These are phyloP conservation scores for Eruca vesicaria DNA, from an alignment of 441 rosid genomes.

Conservation along the genomic window DNA sequence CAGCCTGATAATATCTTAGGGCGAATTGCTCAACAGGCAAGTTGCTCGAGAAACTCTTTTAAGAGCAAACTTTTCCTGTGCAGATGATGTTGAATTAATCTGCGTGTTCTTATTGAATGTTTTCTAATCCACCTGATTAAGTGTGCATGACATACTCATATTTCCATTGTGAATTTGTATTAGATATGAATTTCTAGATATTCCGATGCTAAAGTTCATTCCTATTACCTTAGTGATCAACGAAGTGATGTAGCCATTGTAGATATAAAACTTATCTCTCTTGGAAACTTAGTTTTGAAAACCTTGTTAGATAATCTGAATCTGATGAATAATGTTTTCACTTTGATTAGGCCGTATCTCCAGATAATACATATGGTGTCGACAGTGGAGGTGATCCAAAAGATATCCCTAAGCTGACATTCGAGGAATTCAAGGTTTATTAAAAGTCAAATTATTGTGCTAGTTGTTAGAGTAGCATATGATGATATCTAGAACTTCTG, in stretches of 20 bases:
- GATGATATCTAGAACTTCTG: slow-evolving; percentile 2
- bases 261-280: neutral
- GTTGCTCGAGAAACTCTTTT: slow-evolving; percentile 4
- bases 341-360: slow-evolving; percentile 71
- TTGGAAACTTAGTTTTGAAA: neutral
- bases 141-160: slow-evolving; percentile 8
- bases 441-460: slow-evolving; percentile 6
- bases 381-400: slow-evolving; percentile 99
- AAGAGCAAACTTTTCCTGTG: neutral
- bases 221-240: neutral
- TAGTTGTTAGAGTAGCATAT: neutral
- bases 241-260: neutral
- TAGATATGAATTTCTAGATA: neutral
- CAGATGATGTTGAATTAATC: neutral
- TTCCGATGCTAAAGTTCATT: neutral
- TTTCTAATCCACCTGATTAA: neutral
- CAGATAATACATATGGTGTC: slow-evolving; percentile 93
- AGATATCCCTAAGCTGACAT: slow-evolving; percentile 85
- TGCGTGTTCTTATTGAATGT: neutral
- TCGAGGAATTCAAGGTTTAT: slow-evolving; percentile 64
- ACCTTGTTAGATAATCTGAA: neutral
- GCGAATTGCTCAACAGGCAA: slow-evolving; percentile 75
- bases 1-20: slow-evolving; percentile 95
- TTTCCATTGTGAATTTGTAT: slow-evolving; percentile 1
- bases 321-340: slow-evolving; percentile 4